phyloP scores from a whole-genome alignment of 2,329 filamentous ascomycete species.

The Penicillium occitanis region DNA sequence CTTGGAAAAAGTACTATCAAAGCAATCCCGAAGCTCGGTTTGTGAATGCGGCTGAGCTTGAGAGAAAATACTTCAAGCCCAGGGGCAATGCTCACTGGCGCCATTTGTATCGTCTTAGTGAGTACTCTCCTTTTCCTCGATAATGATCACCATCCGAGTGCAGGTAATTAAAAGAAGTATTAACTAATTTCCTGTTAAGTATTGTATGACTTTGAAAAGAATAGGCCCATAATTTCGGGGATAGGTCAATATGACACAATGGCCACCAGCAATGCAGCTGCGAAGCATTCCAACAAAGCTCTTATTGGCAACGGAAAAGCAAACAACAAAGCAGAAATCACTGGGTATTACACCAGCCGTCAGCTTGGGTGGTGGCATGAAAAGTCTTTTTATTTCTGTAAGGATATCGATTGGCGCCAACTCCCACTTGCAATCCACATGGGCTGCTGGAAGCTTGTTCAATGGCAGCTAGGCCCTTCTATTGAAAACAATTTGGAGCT shows the following conservation, averaged over 20 bases:
- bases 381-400: too few relatives aligned
- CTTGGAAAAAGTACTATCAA: not conserved
- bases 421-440: constrained; percentile 1
- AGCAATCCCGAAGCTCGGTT: not conserved
- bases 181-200: not conserved
- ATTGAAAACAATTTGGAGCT: not conserved
- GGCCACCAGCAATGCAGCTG: not conserved
- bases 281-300: constrained; percentile 1
- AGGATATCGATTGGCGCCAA: not conserved
- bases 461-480: constrained; percentile 2
- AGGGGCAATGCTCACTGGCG: not conserved
- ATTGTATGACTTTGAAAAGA: not conserved
- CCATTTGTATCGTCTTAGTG: constrained; percentile 8
- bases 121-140: not conserved
- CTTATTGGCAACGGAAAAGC: not conserved
- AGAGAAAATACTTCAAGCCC: not conserved
- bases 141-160: too few relatives aligned
- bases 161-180: too few relatives aligned
- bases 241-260: not conserved
- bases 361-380: not conserved
- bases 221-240: not conserved
- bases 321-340: not conserved
- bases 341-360: not conserved
- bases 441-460: constrained; percentile 9
- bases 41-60: not conserved